Evolutionary conservation across 495 filamentous ascomycete genomes (phyloP), one percentile per base, ranked within the genome.

Genomic region (Aspergillus cavernicola): DNA sequence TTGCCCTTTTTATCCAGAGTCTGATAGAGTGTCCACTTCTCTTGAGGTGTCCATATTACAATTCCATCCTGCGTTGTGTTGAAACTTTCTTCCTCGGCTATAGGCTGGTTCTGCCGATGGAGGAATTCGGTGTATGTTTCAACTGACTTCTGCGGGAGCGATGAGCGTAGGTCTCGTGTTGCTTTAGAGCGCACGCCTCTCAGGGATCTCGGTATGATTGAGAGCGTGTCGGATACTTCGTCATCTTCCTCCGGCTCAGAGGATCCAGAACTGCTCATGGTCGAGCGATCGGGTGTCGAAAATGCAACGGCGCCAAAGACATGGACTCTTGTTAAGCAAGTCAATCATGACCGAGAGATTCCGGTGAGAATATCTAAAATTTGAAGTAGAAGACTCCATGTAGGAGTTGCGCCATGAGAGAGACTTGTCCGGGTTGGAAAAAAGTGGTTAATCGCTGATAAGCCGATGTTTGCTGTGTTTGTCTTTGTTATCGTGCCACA

Each of bases 11-110:
- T 74, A 2, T 77, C 73, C 11, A 95, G 65, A 1, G 78, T 73
- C 6, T 76, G 67, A 66, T 90, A 95, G 46, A 96, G 81, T 2
- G 66, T 44, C 15, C 77, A 67, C 59, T 93, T 93, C 64, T 97
- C 92, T 6, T 69, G 57, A 0, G 66, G 41, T 0, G 80, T 83
- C 92, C 92, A 97, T 12, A 67, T 45, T 9, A 85, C 82, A 16
- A 79, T 71, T 18, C 89, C 89, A 61, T 88, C 66, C 56, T 89
- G 85, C 2, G 77, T 79, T n/a, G 59, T 54, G 3, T 60, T 46
- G 36, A 66, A 60, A 1, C 44, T 54, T 6, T 60, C 52, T 12
- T 56, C 58, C n/a, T 33, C 33, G 1, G 35, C n/a, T 0, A 18
- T 13, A 1, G 16, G 46, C 0, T 55, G 43, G 19, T 39, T 51